A percentile compares a stretch with the other conserved stretches of the same genome.
Evolutionary conservation across 495 filamentous ascomycete species (phyloP).

Genomic region (Apiosordaria backusii): DNA sequence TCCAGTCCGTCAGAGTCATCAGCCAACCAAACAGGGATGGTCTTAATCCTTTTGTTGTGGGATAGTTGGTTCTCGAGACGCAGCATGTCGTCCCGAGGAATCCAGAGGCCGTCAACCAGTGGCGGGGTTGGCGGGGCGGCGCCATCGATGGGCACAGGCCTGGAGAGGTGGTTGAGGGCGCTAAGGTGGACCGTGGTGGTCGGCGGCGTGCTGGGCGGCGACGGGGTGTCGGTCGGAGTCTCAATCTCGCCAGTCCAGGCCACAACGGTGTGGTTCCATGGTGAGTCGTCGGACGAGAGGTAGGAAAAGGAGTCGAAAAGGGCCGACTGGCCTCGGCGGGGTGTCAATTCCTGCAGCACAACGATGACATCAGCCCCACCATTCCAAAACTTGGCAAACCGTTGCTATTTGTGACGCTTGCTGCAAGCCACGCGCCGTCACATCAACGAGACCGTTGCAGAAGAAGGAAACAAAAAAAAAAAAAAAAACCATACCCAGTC

Average conservation of each 20-base stretch:
- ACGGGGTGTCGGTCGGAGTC: constrained; percentile 39
- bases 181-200: constrained; percentile 40
- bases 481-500: constrained; percentile 62
- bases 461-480: background rate
- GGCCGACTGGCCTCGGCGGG: constrained; percentile 79
- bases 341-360: constrained; percentile 58
- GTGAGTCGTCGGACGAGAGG: constrained; percentile 67
- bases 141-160: constrained; percentile 67
- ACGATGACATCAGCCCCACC: constrained; percentile 33
- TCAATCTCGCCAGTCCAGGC: constrained; percentile 93
- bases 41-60: constrained; percentile 59
- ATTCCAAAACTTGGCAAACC: constrained; percentile 19
- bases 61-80: constrained; percentile 65
- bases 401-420: background rate
- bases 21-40: constrained; percentile 79
- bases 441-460: background rate
- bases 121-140: constrained; percentile 51
- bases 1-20: constrained; percentile 62
- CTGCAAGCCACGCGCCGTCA: background rate
- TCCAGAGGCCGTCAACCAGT: constrained; percentile 59
- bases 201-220: constrained; percentile 41
- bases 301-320: constrained; percentile 85
- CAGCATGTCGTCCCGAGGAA: constrained; percentile 61
- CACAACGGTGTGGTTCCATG: constrained; percentile 83
- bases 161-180: constrained; percentile 58